A percentile compares a stretch with the other conserved stretches of the same genome.
phyloP scores from a whole-genome alignment of 176 grass and related monocot species.

The Neostapfia colusana region DNA sequence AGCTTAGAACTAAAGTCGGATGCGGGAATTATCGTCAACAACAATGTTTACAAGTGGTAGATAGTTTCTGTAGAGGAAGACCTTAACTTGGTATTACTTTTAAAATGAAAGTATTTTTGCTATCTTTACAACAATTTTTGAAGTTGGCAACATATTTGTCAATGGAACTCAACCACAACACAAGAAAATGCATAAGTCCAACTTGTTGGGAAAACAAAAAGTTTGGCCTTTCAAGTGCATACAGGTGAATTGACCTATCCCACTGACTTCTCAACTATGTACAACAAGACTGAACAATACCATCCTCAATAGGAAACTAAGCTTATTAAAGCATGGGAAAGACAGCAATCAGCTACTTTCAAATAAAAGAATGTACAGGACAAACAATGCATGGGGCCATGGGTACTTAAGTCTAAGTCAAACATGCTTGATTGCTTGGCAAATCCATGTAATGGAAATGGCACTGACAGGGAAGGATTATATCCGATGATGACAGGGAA shows the following conservation, averaged over 20 bases:
- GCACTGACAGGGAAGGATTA: constrained; percentile 29
- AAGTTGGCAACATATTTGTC: too few species aligned
- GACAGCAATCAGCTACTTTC: neutral
- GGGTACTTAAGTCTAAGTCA: neutral
- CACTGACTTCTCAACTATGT: neutral
- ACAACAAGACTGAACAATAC: neutral
- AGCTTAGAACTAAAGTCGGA: neutral
- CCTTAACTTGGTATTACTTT: neutral
- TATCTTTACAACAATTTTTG: neutral
- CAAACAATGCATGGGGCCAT: neutral
- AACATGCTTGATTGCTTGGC: neutral
- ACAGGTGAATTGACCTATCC: neutral
- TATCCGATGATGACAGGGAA: too few species aligned
- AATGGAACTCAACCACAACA: constrained; percentile 2
- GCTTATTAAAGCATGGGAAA: neutral
- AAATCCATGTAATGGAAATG: too few species aligned
- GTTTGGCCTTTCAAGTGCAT: neutral
- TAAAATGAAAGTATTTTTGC: neutral
- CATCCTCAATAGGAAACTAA: neutral
- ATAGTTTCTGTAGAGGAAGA: neutral
- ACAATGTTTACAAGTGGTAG: neutral
- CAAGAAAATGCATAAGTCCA: neutral
- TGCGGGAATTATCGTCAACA: neutral
- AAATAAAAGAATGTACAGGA: neutral
- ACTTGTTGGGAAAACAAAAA: neutral